Evolutionary conservation across 2,329 filamentous ascomycete species (phyloP).

Genomic region (Exophiala oligosperma): DNA sequence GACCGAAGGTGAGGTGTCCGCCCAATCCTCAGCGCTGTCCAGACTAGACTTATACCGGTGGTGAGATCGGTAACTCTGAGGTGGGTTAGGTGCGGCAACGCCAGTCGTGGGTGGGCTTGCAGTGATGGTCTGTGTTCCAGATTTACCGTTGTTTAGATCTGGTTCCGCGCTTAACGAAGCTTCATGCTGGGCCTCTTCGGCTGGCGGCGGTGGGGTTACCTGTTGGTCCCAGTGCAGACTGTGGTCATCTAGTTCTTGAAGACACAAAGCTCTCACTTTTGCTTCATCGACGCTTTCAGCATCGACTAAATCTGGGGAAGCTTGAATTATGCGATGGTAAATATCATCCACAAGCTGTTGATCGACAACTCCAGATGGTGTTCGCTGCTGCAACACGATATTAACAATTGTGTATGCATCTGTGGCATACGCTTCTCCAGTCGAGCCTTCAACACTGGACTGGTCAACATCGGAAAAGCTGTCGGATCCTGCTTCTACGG

Average conservation of each 20-base stretch:
- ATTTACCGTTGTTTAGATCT: background rate
- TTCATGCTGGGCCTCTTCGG: slow-evolving; percentile 10
- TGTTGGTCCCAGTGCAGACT: slow-evolving; percentile 12
- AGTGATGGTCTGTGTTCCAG: background rate
- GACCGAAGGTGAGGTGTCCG: slow-evolving; percentile 50
- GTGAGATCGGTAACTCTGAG: slow-evolving; percentile 22
- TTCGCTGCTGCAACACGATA: slow-evolving; percentile 28
- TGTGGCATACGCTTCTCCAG: slow-evolving; percentile 13
- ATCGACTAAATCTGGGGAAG: slow-evolving; percentile 55
- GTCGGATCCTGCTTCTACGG: slow-evolving; percentile 3
- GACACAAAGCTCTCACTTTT: slow-evolving; percentile 56
- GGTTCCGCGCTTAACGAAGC: background rate
- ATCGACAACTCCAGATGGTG: slow-evolving; percentile 34
- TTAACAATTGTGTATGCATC: slow-evolving; percentile 31
- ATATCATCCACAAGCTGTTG: slow-evolving; percentile 31
- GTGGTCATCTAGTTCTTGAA: slow-evolving; percentile 46
- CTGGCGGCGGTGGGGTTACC: slow-evolving; percentile 7
- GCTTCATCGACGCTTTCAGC: slow-evolving; percentile 56
- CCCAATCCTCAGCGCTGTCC: slow-evolving; percentile 48
- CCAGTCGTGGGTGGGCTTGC: background rate
- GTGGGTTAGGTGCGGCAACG: slow-evolving; percentile 9
- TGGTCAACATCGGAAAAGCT: slow-evolving; percentile 14
- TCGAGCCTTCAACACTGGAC: slow-evolving; percentile 18
- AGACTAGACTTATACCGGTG: slow-evolving; percentile 43
- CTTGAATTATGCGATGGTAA: slow-evolving; percentile 42